A percentile compares a stretch with the other conserved stretches of the same genome.
These are phyloP conservation scores for Trichoderma arundinaceum DNA, from an alignment of 2,329 filamentous ascomycete species.

Conservation along the genomic window DNA sequence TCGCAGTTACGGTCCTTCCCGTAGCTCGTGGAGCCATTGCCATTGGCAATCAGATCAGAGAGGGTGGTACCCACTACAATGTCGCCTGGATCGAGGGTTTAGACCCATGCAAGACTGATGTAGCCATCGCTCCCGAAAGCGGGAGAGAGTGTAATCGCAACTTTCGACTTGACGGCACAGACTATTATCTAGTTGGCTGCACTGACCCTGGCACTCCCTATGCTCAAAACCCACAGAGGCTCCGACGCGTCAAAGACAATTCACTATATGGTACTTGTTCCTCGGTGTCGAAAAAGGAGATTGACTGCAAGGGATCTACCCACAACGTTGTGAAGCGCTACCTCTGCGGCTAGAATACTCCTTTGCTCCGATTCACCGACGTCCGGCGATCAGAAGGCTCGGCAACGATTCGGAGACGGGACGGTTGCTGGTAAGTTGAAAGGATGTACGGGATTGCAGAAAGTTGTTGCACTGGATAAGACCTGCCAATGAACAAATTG, in stretches of 20 bases:
- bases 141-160: neutral
- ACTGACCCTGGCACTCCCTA: neutral
- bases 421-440: too few species aligned
- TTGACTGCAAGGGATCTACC: neutral
- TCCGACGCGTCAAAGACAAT: constrained; percentile 12
- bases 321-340: constrained; percentile 17
- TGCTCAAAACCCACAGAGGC: constrained; percentile 8
- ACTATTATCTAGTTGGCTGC: constrained; percentile 13
- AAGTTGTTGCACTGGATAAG: too few species aligned
- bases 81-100: constrained; percentile 17
- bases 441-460: too few species aligned
- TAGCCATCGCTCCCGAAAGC: constrained; percentile 5
- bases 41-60: constrained; percentile 15
- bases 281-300: neutral
- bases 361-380: neutral
- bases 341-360: neutral
- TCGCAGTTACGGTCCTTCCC: constrained; percentile 6
- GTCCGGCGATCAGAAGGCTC: neutral
- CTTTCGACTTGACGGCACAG: constrained; percentile 1
- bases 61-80: neutral
- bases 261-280: constrained; percentile 9
- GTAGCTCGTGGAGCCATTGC: constrained; percentile 1
- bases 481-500: too few species aligned
- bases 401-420: too few species aligned
- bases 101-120: neutral